These are phyloP conservation scores for Capsicum pubescens DNA, from an alignment of 257 asterid species.

Conservation along the genomic window DNA sequence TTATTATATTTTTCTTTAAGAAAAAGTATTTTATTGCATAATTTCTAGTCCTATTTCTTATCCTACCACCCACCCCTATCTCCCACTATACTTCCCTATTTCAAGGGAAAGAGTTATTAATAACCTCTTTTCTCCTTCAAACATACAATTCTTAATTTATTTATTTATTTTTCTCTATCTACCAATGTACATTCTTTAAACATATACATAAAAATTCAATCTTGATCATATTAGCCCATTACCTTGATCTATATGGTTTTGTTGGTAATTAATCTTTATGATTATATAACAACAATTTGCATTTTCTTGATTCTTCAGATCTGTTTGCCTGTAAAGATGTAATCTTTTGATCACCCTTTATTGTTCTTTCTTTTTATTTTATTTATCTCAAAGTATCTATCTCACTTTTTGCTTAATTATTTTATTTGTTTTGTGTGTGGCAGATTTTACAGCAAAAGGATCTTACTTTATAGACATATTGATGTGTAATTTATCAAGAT, in stretches of 20 bases:
- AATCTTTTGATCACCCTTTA: slow-evolving; percentile 56
- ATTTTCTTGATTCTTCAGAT: slow-evolving; percentile 49
- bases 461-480: slow-evolving; percentile 44
- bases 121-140: slow-evolving; percentile 28
- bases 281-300: slow-evolving; percentile 42
- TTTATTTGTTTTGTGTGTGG: slow-evolving; percentile 37
- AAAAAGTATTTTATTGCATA: slow-evolving; percentile 41
- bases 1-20: no score
- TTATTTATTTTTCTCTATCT: background rate
- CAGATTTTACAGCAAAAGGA: slow-evolving; percentile 60
- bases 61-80: slow-evolving; percentile 43
- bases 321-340: slow-evolving; percentile 65
- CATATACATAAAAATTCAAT: background rate
- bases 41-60: slow-evolving; percentile 38
- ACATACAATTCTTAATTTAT: slow-evolving; percentile 5
- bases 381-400: slow-evolving; percentile 53
- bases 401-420: slow-evolving; percentile 38
- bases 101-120: slow-evolving; percentile 35
- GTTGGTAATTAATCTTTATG: slow-evolving; percentile 39
- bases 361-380: slow-evolving; percentile 44
- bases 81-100: slow-evolving; percentile 38
- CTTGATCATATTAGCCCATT: background rate
- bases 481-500: slow-evolving; percentile 39
- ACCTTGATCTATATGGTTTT: slow-evolving; percentile 48
- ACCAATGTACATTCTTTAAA: slow-evolving; percentile 20